Base-by-base conservation (phyloP, 306 rosid genomes). In the Fagus crenata region DNA sequence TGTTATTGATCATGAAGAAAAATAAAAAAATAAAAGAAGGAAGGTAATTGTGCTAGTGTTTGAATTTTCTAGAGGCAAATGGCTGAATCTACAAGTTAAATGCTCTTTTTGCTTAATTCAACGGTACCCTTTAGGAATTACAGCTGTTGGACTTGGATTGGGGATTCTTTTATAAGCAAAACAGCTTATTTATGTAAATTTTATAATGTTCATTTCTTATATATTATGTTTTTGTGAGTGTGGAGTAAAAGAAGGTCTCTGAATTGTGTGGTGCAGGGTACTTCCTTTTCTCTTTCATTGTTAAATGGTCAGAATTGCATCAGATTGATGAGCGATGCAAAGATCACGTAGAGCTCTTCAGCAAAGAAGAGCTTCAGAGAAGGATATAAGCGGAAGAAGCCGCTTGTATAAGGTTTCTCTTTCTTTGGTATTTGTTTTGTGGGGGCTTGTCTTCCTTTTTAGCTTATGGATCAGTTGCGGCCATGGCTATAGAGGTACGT, bases 311-410 rank as follows among this genome's bases (percentile, higher is more conserved):
- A 49, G 86, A 56, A 73, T 39, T 79, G 85, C 71, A 82, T 75
- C 76, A 81, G 84, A 80, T 92, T 90, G 79, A 89, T 89, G 93
- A 81, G 86, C 89, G 35, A 95, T 92, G 98, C 98, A 90, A 89
- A 86, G 87, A 75, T 90, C 93, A 42, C 89, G 87, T 68, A 85
- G 84, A 84, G 92, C 97, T 89, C 86, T 90, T 92, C 86, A 89
- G 61, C 70, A 72, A 39, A 83, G 88, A 89, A 89, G 92, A 90
- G 90, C 92, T 81, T 49, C 81, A 67, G 84, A 82, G 90, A 81
- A 81, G 75, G 79, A 65, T 73, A 71, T 84, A 54, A 77, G 49
- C 8, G 91, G 90, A 80, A 87, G 78, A 77, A 86, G 72, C 82
- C 82, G 65, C 61, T 78, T 92, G 54, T 91, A 88, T 73, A 91